A percentile compares a stretch with the other conserved stretches of the same genome.
Conservation (phyloP, 75 land plant species). For the Isoetes taiwanensis region DNA sequence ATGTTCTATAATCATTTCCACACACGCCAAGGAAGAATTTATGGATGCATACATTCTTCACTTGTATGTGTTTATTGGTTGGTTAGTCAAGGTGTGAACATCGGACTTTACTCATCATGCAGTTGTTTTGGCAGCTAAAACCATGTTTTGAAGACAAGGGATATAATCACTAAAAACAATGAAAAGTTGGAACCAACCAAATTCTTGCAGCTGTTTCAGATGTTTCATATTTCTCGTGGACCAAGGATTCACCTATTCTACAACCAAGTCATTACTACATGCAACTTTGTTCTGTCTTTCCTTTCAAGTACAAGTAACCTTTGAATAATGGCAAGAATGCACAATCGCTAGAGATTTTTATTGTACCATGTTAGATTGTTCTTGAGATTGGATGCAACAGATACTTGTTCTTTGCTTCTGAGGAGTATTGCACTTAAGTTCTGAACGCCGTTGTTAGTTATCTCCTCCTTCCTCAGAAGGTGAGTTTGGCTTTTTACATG, state of each 20-base stretch:
- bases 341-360: background rate
- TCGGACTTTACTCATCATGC: no score
- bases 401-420: slow-evolving; percentile 63
- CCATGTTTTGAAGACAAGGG: slow-evolving; percentile 65
- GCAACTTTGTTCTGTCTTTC: no score
- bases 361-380: background rate
- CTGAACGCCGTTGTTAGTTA: slow-evolving; percentile 62
- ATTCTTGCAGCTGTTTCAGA: slow-evolving; percentile 5
- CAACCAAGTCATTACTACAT: no score
- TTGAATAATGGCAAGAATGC: no score
- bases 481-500: no score
- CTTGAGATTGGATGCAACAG: slow-evolving; percentile 16
- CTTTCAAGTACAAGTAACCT: no score
- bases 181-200: slow-evolving; percentile 31
- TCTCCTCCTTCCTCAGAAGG: slow-evolving; percentile 55
- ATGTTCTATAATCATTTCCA: slow-evolving; percentile 65
- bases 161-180: slow-evolving; percentile 66
- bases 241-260: slow-evolving; percentile 92
- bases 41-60: slow-evolving; percentile 93
- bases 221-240: slow-evolving; percentile 62
- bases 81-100: no score
- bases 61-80: slow-evolving; percentile 32
- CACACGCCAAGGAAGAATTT: slow-evolving; percentile 45
- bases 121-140: slow-evolving; percentile 61
- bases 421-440: slow-evolving; percentile 68